Evolutionary conservation across 2,329 filamentous ascomycete species (phyloP).

Genomic region (Pseudogymnoascus sp.): DNA sequence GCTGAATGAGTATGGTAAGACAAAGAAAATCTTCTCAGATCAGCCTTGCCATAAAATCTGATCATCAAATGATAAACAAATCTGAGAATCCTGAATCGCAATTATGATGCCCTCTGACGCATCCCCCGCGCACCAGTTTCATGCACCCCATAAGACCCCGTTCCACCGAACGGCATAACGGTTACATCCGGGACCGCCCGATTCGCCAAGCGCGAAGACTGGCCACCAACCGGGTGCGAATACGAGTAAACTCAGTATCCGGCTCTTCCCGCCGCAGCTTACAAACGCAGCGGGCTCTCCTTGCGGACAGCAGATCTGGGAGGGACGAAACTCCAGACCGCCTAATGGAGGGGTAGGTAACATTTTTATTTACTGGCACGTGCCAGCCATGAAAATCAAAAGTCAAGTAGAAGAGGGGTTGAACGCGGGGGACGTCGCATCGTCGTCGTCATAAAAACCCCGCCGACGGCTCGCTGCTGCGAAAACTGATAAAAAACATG

Average conservation of each 20-base stretch:
- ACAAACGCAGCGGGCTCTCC: background rate
- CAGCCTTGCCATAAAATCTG: background rate
- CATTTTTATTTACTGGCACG: background rate
- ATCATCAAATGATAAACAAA: background rate
- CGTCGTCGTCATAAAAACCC: background rate
- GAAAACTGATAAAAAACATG: background rate
- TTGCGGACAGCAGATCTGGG: background rate
- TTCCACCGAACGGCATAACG: background rate
- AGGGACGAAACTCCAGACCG: background rate
- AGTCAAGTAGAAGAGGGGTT: background rate
- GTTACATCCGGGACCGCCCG: background rate
- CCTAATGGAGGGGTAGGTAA: slow-evolving; percentile 4
- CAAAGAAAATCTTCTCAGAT: background rate
- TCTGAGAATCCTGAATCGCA: background rate
- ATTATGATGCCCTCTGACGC: background rate
- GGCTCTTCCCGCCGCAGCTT: background rate
- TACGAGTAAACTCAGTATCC: background rate
- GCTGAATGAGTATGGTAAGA: background rate
- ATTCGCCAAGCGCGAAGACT: background rate
- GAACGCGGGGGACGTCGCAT: background rate
- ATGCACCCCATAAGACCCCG: background rate
- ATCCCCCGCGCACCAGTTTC: background rate
- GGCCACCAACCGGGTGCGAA: background rate
- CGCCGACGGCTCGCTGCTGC: background rate
- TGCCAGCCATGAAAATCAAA: background rate